phyloP scores from a whole-genome alignment of 192 early-diverging fungal species.

The Umbelopsis sp. region DNA sequence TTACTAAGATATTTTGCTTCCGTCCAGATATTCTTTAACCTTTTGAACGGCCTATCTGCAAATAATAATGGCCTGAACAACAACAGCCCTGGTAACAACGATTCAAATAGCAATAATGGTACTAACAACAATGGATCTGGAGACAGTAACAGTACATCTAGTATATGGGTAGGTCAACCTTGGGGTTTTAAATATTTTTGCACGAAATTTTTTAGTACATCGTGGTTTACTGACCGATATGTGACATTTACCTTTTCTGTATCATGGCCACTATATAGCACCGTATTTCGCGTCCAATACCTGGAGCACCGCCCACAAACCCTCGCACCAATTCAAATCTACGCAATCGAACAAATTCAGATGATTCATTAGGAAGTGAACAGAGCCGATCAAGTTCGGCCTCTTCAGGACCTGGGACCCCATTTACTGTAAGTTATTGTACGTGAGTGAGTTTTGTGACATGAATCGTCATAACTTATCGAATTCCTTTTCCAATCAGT shows the following conservation, averaged over 20 bases:
- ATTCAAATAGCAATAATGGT: neutral
- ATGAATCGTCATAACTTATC: neutral
- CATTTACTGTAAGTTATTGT: constrained; percentile 32
- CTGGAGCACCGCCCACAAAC: neutral
- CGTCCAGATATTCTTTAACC: constrained; percentile 8
- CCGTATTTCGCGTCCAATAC: neutral
- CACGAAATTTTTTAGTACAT: neutral
- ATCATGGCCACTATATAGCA: neutral
- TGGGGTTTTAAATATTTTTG: neutral
- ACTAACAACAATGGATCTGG: neutral
- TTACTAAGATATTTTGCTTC: neutral
- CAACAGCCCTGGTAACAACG: neutral
- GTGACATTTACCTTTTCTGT: neutral
- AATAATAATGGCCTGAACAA: neutral
- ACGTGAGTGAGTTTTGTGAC: no score
- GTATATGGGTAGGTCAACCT: neutral
- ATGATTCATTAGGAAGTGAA: constrained; percentile 3
- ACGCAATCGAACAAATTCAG: neutral
- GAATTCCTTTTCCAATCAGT: constrained; percentile 11
- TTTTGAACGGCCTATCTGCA: neutral
- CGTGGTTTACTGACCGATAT: no score
- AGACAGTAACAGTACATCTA: neutral
- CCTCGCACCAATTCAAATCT: neutral
- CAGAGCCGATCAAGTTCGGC: neutral
- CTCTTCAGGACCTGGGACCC: constrained; percentile 13